phyloP scores from a whole-genome alignment of 1,284 basidiomycete species.

The Polyporus tsugae region DNA sequence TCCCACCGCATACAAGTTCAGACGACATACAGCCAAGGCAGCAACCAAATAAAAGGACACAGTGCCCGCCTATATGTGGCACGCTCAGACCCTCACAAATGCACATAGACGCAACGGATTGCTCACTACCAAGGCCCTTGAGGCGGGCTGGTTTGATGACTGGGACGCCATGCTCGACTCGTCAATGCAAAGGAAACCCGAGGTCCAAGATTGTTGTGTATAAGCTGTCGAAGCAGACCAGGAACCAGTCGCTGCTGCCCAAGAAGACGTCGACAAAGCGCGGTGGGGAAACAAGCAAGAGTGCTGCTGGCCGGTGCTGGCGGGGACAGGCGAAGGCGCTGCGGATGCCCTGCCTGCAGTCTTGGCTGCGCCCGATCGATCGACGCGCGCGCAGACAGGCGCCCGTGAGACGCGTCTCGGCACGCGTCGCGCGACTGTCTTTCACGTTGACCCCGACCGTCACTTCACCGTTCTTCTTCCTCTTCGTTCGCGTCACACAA shows the following conservation, averaged over 20 bases:
- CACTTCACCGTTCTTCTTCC: not conserved
- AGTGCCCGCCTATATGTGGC: slow-evolving; percentile 59
- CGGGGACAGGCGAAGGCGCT: slow-evolving; percentile 8
- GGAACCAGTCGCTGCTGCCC: not conserved
- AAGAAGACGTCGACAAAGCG: not conserved
- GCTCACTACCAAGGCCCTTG: slow-evolving; percentile 37
- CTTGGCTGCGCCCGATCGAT: slow-evolving; percentile 12
- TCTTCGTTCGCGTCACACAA: not conserved
- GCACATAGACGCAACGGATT: not conserved
- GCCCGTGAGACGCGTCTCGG: slow-evolving; percentile 12
- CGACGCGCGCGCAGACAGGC: slow-evolving; percentile 21
- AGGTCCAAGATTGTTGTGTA: not conserved
- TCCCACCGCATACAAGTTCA: slow-evolving; percentile 1
- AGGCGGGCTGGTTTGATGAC: slow-evolving; percentile 31
- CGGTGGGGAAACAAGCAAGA: not conserved
- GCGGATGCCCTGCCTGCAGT: slow-evolving; percentile 12
- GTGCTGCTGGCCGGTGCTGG: slow-evolving; percentile 9
- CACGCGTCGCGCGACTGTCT: slow-evolving; percentile 15
- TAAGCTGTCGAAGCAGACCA: not conserved
- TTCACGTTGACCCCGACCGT: slow-evolving; percentile 11
- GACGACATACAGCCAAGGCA: slow-evolving; percentile 73
- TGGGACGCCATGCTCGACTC: slow-evolving; percentile 6
- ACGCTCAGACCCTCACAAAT: slow-evolving; percentile 2
- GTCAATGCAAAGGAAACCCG: not conserved
- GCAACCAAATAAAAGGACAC: slow-evolving; percentile 85